These are phyloP conservation scores for Prunus kanzakura DNA, from an alignment of 306 rosid species.

Conservation along the genomic window DNA sequence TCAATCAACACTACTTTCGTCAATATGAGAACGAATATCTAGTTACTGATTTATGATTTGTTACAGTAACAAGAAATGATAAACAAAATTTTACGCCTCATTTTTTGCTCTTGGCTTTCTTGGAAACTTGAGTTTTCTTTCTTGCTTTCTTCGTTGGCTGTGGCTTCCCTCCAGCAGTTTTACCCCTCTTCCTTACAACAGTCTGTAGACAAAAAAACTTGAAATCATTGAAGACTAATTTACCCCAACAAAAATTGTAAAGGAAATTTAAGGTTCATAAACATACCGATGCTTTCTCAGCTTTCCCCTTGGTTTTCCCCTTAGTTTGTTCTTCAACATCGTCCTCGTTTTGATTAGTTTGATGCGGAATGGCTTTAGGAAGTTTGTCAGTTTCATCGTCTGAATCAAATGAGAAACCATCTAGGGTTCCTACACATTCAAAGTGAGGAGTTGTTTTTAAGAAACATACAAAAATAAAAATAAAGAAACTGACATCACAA, in stretches of 20 bases:
- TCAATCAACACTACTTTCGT: slow-evolving; percentile 15
- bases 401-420: slow-evolving; percentile 88
- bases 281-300: slow-evolving; percentile 69
- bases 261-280: neutral
- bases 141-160: slow-evolving; percentile 63
- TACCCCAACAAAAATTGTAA: neutral
- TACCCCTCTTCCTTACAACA: slow-evolving; percentile 65
- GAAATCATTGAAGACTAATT: slow-evolving; percentile 11
- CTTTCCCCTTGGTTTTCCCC: slow-evolving; percentile 51
- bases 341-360: slow-evolving; percentile 48
- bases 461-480: neutral
- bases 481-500: slow-evolving; percentile 19
- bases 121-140: slow-evolving; percentile 66
- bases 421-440: slow-evolving; percentile 76
- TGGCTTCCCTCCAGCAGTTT: slow-evolving; percentile 60
- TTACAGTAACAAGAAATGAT: slow-evolving; percentile 11
- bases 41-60: neutral
- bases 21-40: slow-evolving; percentile 11
- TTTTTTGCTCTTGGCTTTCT: slow-evolving; percentile 65
- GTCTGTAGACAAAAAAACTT: slow-evolving; percentile 48
- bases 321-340: slow-evolving; percentile 48
- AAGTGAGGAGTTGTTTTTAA: slow-evolving; percentile 7
- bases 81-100: slow-evolving; percentile 27
- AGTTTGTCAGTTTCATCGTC: slow-evolving; percentile 79
- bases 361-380: slow-evolving; percentile 45